Conservation (phyloP, 495 filamentous ascomycete species). For the Sphaerosporella brunnea region DNA sequence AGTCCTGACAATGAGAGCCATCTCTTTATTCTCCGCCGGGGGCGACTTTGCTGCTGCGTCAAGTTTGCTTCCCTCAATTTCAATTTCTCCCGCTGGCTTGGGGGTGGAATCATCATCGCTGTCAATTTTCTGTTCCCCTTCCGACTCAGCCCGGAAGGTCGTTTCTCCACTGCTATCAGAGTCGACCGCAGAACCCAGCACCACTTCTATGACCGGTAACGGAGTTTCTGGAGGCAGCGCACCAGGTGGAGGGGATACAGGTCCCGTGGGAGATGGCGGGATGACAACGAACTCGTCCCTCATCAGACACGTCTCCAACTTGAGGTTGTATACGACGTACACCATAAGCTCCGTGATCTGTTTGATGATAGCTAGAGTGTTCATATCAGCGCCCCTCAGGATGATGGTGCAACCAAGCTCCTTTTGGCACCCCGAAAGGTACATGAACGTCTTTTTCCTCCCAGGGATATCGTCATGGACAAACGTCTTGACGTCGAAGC, state of each 20-base stretch:
- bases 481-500: conserved; percentile 90
- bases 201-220: no score
- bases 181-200: no score
- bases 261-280: conserved; percentile 39
- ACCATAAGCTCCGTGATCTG: conserved; percentile 96
- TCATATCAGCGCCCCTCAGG: conserved; percentile 59
- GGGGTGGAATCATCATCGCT: no score
- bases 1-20: no score
- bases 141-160: conserved; percentile 5
- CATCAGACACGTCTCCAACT: conserved; percentile 90
- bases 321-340: conserved; percentile 95
- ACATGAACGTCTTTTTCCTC: conserved; percentile 85
- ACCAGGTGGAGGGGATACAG: conserved; percentile 4
- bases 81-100: not conserved
- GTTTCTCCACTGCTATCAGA: not conserved
- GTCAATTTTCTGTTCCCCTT: no score
- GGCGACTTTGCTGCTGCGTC: no score
- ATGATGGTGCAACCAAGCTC: conserved; percentile 94
- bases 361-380: conserved; percentile 61
- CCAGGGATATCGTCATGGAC: conserved; percentile 54
- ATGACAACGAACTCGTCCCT: conserved; percentile 85
- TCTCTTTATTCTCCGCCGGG: not conserved
- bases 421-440: conserved; percentile 78
- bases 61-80: no score
- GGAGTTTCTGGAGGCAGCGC: no score